Conservation (phyloP, 2,329 filamentous ascomycete species). For the Whalleya microplaca region DNA sequence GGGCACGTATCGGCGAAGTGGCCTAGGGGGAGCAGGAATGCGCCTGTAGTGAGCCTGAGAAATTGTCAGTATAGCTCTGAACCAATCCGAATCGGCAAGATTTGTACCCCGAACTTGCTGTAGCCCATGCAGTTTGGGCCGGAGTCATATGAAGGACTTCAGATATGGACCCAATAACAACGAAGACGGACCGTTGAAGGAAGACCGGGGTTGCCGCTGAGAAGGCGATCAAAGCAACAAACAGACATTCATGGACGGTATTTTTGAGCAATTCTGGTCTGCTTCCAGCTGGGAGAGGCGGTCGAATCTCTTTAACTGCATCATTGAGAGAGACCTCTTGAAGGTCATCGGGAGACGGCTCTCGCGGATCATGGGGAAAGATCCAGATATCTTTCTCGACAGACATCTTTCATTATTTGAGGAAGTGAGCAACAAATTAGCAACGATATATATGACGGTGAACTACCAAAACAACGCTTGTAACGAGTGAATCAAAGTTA, state of each 20-base stretch:
- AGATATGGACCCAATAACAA: constrained; percentile 34
- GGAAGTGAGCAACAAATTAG: constrained; percentile 15
- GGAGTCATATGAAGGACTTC: constrained; percentile 34
- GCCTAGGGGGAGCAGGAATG: constrained; percentile 38
- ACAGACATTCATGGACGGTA: constrained; percentile 33
- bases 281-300: constrained; percentile 27
- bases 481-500: constrained; percentile 25
- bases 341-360: constrained; percentile 29
- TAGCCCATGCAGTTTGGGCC: constrained; percentile 37
- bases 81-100: neutral
- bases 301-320: constrained; percentile 23
- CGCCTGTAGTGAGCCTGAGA: constrained; percentile 35
- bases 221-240: constrained; percentile 36
- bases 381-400: constrained; percentile 29
- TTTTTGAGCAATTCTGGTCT: constrained; percentile 35
- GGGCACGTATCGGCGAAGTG: constrained; percentile 36
- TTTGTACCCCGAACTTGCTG: constrained; percentile 38
- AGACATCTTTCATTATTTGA: constrained; percentile 26
- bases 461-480: constrained; percentile 18
- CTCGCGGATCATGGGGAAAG: constrained; percentile 20
- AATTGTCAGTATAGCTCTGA: neutral
- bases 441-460: constrained; percentile 18
- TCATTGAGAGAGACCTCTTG: constrained; percentile 38
- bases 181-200: constrained; percentile 37
- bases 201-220: constrained; percentile 38